A percentile compares a stretch with the other conserved stretches of the same genome.
These are phyloP conservation scores for Magnolia kwangsiensis DNA, from an alignment of 164 flowering plant species.

Conservation along the genomic window DNA sequence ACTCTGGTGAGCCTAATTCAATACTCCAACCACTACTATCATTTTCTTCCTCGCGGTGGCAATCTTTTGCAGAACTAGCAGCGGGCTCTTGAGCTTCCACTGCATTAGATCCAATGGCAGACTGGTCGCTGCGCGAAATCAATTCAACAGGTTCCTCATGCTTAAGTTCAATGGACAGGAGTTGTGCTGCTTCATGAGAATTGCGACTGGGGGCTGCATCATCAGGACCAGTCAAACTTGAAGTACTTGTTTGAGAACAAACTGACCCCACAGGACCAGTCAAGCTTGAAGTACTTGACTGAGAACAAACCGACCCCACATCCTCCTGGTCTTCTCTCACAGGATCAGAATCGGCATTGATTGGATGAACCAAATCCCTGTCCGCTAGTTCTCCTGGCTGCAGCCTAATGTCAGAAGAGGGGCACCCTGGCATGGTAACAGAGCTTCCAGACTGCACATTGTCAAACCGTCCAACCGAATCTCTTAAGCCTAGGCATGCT, in stretches of 20 bases:
- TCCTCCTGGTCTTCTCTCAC: slow-evolving; percentile 4
- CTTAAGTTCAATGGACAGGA: slow-evolving; percentile 12
- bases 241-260: slow-evolving; percentile 9
- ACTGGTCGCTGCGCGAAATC: slow-evolving; percentile 3
- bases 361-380: slow-evolving; percentile 4
- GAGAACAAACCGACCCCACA: slow-evolving; percentile 11
- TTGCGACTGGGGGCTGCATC: not conserved
- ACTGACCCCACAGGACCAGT: slow-evolving; percentile 13
- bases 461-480: slow-evolving; percentile 17
- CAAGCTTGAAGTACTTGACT: not conserved
- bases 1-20: slow-evolving; percentile 2
- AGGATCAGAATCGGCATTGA: not conserved
- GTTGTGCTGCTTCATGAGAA: slow-evolving; percentile 12
- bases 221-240: slow-evolving; percentile 9
- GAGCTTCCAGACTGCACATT: slow-evolving; percentile 7
- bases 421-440: not conserved
- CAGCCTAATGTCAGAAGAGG: slow-evolving; percentile 13
- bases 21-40: not conserved
- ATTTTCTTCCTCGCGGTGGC: slow-evolving; percentile 10
- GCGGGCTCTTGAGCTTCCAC: slow-evolving; percentile 7
- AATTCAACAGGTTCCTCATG: not conserved
- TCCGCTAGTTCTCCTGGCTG: not conserved
- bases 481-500: slow-evolving; percentile 4
- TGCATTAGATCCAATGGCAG: slow-evolving; percentile 3
- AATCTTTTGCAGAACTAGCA: not conserved